phyloP scores from a whole-genome alignment of 805 yeast genomes.

The Lipomyces yamadae region DNA sequence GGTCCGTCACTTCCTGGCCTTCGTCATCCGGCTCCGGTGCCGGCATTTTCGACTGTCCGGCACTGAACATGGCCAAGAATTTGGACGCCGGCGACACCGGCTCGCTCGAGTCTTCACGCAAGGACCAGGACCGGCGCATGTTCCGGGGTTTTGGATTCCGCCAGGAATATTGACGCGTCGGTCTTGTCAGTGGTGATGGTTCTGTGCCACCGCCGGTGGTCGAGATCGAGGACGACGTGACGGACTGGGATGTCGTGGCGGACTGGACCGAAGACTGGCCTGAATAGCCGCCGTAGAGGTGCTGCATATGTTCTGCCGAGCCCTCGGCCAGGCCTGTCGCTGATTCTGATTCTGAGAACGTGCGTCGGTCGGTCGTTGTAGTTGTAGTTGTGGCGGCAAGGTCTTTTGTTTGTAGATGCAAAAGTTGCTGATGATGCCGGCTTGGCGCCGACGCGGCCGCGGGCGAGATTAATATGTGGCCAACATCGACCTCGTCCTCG shows the following conservation, averaged over 20 bases:
- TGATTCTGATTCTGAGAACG: background rate
- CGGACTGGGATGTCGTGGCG: background rate
- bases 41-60: background rate
- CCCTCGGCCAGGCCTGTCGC: background rate
- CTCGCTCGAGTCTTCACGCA: conserved; percentile 16
- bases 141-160: conserved; percentile 33
- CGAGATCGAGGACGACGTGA: background rate
- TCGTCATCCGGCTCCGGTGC: conserved; percentile 55
- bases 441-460: background rate
- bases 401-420: conserved; percentile 13
- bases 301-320: conserved; percentile 3
- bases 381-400: background rate
- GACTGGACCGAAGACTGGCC: conserved; percentile 3
- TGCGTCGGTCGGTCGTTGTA: background rate
- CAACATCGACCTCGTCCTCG: background rate
- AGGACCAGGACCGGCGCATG: conserved; percentile 26
- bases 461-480: background rate
- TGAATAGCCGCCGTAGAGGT: conserved; percentile 5
- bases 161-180: conserved; percentile 31
- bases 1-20: conserved; percentile 69
- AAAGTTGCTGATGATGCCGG: too few relatives aligned
- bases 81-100: conserved; percentile 32
- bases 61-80: conserved; percentile 26
- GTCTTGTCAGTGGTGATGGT: conserved; percentile 6
- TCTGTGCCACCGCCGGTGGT: too few relatives aligned